Evolutionary conservation across 108 stramenopile genomes (phyloP), one percentile per base, ranked within the genome.

Genomic region (Aurantiochytrium sp.): DNA sequence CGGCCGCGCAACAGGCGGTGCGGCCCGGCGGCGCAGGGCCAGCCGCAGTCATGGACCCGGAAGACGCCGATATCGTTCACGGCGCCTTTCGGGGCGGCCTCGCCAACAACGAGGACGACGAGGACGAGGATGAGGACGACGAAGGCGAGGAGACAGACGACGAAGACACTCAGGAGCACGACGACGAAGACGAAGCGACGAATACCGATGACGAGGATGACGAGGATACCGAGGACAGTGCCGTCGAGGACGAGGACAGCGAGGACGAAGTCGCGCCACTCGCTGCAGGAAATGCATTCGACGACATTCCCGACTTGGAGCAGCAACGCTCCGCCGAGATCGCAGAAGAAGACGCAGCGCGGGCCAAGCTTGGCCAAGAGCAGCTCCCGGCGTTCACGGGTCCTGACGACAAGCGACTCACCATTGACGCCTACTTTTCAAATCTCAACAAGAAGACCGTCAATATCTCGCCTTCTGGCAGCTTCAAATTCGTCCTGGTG

Each of bases 401-500:
- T 18, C 45, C 51, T 35, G 76, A 53, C n/a, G 49, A 83, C 76
- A 83, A 83, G 76, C 51, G 49, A 19, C 76, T 83, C 5, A 53
- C 76, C 43, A 83, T 83, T 23, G 76, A 83, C 49, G 45, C 76
- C 6, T 83, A 83, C 76, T 83, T 83, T 83, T 21, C 51, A 12
- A 83, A 83, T 23, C 76, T 83, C 49, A 53, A 53, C 76, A 83
- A 35, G 76, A 47, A 53, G 12, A 53, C 76, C 49, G 76, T 83
- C 49, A 83, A 83, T 28, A 83, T 83, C 23, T 83, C 76, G n/a
- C 76, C 76, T 12, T 83, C 76, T 6, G 76, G 76, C 51, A 83
- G 76, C 76, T 83, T 83, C 51, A 83, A 83, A 4, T 83, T 83
- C 51, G 76, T 83, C 49, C 76, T 83, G 8, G 76, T 83, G 76